phyloP scores from a whole-genome alignment of 768 basidiomycete genomes.

The Inosperma sp. region DNA sequence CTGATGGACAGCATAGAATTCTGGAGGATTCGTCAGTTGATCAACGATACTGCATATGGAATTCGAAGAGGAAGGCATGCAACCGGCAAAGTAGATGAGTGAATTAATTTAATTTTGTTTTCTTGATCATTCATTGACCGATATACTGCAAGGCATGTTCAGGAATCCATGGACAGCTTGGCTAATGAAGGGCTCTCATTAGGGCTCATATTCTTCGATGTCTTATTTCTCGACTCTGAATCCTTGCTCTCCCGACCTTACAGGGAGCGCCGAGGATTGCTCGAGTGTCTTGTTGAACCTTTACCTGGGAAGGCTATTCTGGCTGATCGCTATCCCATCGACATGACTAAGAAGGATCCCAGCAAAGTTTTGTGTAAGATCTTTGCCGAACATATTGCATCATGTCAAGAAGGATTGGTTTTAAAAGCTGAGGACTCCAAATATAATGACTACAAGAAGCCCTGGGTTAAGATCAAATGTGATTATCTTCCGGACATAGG shows the following conservation, averaged over 20 bases:
- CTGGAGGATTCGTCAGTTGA: slow-evolving; percentile 62
- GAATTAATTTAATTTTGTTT: neutral
- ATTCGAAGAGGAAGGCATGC: slow-evolving; percentile 33
- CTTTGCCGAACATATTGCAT: slow-evolving; percentile 50
- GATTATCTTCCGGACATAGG: slow-evolving; percentile 87
- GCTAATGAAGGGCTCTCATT: slow-evolving; percentile 48
- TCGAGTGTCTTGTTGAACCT: slow-evolving; percentile 52
- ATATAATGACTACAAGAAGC: slow-evolving; percentile 60
- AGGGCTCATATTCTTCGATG: slow-evolving; percentile 83
- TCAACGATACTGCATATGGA: slow-evolving; percentile 55
- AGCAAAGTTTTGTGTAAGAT: slow-evolving; percentile 31
- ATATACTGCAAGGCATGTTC: slow-evolving; percentile 11
- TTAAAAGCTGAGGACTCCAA: slow-evolving; percentile 66
- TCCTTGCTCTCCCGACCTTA: slow-evolving; percentile 58
- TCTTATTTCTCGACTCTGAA: slow-evolving; percentile 62
- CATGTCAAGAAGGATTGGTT: slow-evolving; percentile 65
- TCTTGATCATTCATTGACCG: neutral
- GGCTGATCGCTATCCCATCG: slow-evolving; percentile 49
- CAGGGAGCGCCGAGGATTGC: slow-evolving; percentile 48
- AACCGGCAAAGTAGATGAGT: slow-evolving; percentile 14
- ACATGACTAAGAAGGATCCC: slow-evolving; percentile 26
- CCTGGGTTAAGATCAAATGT: slow-evolving; percentile 87
- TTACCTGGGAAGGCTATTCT: slow-evolving; percentile 63
- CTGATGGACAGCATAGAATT: slow-evolving; percentile 47
- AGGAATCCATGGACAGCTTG: slow-evolving; percentile 31